A percentile compares a stretch with the other conserved stretches of the same genome.
phyloP scores from a whole-genome alignment of 1,284 basidiomycete genomes.

The Mycosarcoma maydis region DNA sequence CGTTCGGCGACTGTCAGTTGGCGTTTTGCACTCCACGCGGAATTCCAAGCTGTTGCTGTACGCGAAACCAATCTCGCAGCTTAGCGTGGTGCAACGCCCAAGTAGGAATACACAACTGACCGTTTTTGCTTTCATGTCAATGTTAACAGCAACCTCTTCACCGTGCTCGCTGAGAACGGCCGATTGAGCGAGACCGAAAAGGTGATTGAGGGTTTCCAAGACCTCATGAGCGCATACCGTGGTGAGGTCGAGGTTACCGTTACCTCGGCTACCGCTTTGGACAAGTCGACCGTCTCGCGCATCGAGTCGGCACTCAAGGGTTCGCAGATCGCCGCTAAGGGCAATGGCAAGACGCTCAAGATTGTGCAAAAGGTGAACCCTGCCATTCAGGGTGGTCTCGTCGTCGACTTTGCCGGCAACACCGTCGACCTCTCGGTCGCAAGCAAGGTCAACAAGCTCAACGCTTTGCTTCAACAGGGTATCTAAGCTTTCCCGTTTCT shows the following conservation, averaged over 20 bases:
- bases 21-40: no score
- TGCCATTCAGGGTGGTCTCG: constrained; percentile 73
- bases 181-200: constrained; percentile 83
- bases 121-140: background rate
- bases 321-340: constrained; percentile 58
- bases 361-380: constrained; percentile 65
- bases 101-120: background rate
- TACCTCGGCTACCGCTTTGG: constrained; percentile 72
- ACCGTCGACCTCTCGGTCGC: constrained; percentile 94
- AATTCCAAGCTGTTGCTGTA: no score
- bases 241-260: constrained; percentile 93
- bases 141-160: constrained; percentile 77
- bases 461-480: constrained; percentile 75
- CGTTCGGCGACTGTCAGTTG: no score
- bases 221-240: constrained; percentile 86
- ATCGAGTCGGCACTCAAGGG: constrained; percentile 64
- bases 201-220: constrained; percentile 90
- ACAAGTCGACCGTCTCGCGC: constrained; percentile 60
- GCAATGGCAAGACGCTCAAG: constrained; percentile 63
- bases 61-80: no score
- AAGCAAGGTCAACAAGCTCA: constrained; percentile 92
- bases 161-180: constrained; percentile 91
- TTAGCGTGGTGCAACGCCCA: no score
- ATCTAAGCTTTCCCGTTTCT: constrained; percentile 16
- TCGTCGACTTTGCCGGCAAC: constrained; percentile 98